phyloP scores from a whole-genome alignment of 2,329 filamentous ascomycete species.

The Hymenoscyphus infarciens region DNA sequence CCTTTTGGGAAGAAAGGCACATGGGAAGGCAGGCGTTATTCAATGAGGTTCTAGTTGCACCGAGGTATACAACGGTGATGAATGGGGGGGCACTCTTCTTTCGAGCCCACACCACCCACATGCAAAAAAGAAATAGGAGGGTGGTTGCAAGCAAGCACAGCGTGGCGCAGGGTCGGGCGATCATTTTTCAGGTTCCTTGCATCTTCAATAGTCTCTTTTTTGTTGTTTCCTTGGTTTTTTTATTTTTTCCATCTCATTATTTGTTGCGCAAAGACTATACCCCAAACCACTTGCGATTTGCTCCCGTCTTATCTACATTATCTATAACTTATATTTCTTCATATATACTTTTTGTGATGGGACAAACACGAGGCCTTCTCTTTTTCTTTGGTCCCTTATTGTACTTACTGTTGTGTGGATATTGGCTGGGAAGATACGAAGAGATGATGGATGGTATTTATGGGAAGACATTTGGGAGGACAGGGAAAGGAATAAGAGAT shows the following conservation, averaged over 20 bases:
- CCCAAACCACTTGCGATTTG: constrained; percentile 3
- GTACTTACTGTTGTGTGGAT: constrained; percentile 1
- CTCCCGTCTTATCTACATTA: not conserved
- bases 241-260: not conserved
- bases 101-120: not conserved
- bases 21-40: constrained; percentile 9
- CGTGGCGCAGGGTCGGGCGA: constrained; percentile 4
- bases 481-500: not conserved
- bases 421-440: constrained; percentile 2
- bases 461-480: not conserved
- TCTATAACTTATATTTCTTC: constrained; percentile 3
- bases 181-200: constrained; percentile 3
- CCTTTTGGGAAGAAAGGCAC: not conserved
- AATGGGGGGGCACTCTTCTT: not conserved
- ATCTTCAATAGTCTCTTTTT: not conserved
- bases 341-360: constrained; percentile 4
- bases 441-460: constrained; percentile 1
- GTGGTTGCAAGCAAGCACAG: not conserved
- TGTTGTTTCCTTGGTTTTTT: not conserved
- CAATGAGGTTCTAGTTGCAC: not conserved
- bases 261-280: constrained; percentile 5
- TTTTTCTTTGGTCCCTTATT: not conserved
- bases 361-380: not conserved
- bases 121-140: not conserved
- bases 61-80: constrained; percentile 9